Evolutionary conservation across 805 yeast species (phyloP), one percentile per base, ranked within the genome.

Genomic region (Metschnikowia dekortorum): DNA sequence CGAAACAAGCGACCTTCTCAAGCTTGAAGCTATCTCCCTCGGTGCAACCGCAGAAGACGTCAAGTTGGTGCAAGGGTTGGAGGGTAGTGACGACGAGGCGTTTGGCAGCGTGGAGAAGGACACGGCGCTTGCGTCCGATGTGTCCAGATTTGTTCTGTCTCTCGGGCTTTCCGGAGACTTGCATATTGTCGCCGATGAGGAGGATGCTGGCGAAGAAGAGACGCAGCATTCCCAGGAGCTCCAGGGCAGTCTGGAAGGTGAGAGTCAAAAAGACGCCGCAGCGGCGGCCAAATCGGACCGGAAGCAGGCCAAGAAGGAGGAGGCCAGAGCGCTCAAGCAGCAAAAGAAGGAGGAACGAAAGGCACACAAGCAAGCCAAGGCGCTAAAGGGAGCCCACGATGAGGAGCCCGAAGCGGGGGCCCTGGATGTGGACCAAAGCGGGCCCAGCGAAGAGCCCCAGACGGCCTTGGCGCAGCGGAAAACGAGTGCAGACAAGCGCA

Each of bases 41-140:
- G 97, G 97, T 33, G 98, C 97, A 18, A 78, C 89, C 13, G 94
- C 87, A 57, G 91, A 83, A 22, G 97, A 90, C 65, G 63, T 91
- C 42, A 77, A 79, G 40, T 67, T 90, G 46, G 58, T 91, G 10
- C 75, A 77, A 33, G 86, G 76, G 13, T 58, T 85, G 3, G 81
- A 78, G 26, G 83, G 76, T 33, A 80, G 73, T 30, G 75, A 70
- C 30, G 83, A 78, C 53, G 31, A 34, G 11, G 44, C n/a, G 5
- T 76, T 76, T 50, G 73, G 61, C n/a, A 68, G 69, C 37, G 72
- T 70, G 47, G 61, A 54, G 18, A 68, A 71, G 57, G 76, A 81
- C 50, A 64, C 68, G 30, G 61, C 62, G 0, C 74, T 87, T 30
- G 65, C 73, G 9, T 64, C 70, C 30, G 95, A 87, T 52, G 67